A percentile compares a stretch with the other conserved stretches of the same genome.
Evolutionary conservation across 1,139 yeast genomes (phyloP).

Genomic region (Meyerozyma smithsonii): DNA sequence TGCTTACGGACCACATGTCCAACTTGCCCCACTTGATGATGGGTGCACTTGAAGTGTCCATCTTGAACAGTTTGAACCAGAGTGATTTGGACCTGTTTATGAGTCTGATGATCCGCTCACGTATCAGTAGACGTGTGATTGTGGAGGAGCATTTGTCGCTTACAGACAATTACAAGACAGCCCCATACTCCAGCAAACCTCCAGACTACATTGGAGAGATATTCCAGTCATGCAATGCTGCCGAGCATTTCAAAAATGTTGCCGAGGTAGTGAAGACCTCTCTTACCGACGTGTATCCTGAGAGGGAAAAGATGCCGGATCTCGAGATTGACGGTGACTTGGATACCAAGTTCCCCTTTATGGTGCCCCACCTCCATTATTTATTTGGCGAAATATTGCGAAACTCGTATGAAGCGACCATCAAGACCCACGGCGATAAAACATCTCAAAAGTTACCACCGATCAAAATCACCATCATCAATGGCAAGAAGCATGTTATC

Average conservation of each 20-base stretch:
- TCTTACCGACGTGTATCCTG: conserved; percentile 49
- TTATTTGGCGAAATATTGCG: conserved; percentile 81
- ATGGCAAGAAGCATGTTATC: conserved; percentile 60
- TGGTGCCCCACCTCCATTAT: conserved; percentile 82
- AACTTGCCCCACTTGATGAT: conserved; percentile 85
- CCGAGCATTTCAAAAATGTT: conserved; percentile 52
- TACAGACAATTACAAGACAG: conserved; percentile 52
- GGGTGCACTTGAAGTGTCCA: conserved; percentile 85
- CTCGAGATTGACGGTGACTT: conserved; percentile 65
- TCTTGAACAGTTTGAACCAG: conserved; percentile 58
- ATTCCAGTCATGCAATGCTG: conserved; percentile 72
- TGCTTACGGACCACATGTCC: conserved; percentile 72
- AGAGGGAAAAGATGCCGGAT: conserved; percentile 62
- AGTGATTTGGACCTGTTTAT: conserved; percentile 64
- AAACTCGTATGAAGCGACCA: conserved; percentile 79
- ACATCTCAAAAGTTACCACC: conserved; percentile 52
- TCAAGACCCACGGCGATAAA: conserved; percentile 33
- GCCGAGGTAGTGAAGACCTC: conserved; percentile 46
- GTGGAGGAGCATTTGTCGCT: conserved; percentile 86
- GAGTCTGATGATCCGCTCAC: conserved; percentile 72
- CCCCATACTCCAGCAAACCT: conserved; percentile 46
- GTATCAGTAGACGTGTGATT: conserved; percentile 84
- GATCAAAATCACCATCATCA: conserved; percentile 63
- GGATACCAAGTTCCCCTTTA: conserved; percentile 67
- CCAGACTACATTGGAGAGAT: conserved; percentile 83